phyloP scores from a whole-genome alignment of 1,284 basidiomycete genomes.

The Ganoderma lucidum region DNA sequence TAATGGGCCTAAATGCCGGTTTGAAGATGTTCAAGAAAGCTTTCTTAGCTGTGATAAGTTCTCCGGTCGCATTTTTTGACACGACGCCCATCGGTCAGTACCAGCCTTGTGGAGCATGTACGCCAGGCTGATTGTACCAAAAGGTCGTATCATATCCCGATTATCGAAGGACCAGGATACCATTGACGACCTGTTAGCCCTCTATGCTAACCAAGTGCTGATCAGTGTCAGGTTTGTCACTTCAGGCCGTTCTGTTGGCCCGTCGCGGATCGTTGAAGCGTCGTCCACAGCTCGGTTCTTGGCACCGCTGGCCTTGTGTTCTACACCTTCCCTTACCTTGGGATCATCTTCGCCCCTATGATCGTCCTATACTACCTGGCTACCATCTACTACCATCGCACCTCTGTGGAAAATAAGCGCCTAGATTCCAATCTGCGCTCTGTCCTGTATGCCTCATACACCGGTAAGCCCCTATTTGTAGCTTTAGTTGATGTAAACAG shows the following conservation, averaged over 20 bases:
- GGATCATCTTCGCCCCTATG: conserved; percentile 65
- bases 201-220: conserved; percentile 48
- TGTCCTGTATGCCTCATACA: conserved; percentile 64
- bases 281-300: conserved; percentile 44
- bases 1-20: conserved; percentile 65
- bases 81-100: conserved; percentile 78
- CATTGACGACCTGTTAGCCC: conserved; percentile 59
- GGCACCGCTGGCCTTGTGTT: conserved; percentile 67
- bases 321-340: conserved; percentile 69
- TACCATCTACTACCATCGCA: conserved; percentile 61
- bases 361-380: conserved; percentile 56
- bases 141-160: conserved; percentile 65
- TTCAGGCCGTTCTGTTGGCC: background rate
- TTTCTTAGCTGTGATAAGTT: conserved; percentile 63
- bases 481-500: background rate
- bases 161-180: conserved; percentile 72
- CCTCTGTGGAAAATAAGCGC: conserved; percentile 72
- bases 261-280: background rate
- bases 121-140: conserved; percentile 29
- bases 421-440: conserved; percentile 78
- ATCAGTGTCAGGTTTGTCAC: conserved; percentile 46
- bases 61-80: conserved; percentile 84
- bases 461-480: conserved; percentile 37
- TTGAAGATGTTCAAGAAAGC: conserved; percentile 67
- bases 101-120: too few relatives aligned